A percentile compares a stretch with the other conserved stretches of the same genome.
These are phyloP conservation scores for Arxiozyma telluris DNA, from an alignment of 1,139 yeast species.

Conservation along the genomic window DNA sequence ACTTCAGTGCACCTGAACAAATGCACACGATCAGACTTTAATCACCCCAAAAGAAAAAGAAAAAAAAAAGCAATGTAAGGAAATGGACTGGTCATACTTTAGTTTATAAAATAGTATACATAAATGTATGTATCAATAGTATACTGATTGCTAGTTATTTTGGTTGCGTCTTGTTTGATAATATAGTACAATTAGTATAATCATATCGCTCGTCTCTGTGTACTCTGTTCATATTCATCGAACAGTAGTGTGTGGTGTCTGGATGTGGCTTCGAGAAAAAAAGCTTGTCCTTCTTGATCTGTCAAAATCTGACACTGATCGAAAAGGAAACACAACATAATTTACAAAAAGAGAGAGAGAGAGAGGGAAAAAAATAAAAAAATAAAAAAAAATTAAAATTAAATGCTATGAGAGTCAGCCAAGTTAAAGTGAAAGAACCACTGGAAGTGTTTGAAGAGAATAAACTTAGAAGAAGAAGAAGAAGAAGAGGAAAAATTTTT, in stretches of 20 bases:
- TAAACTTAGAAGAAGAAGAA: too few species aligned
- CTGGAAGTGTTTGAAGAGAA: neutral
- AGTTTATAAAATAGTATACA: too few species aligned
- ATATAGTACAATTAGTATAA: too few species aligned
- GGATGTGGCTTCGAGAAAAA: neutral
- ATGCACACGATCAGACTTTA: constrained; percentile 1
- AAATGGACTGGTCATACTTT: neutral
- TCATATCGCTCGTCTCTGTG: too few species aligned
- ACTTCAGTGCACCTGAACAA: constrained; percentile 41
- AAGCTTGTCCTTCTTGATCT: neutral
- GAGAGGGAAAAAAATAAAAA: too few species aligned
- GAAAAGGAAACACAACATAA: neutral
- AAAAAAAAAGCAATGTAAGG: neutral
- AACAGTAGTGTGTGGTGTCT: neutral
- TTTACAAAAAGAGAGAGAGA: too few species aligned
- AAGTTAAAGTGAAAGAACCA: neutral
- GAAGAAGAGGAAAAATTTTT: too few species aligned
- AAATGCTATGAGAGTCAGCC: neutral
- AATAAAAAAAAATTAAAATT: too few species aligned
- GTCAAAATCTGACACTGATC: neutral
- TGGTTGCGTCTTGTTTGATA: neutral
- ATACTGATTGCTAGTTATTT: neutral
- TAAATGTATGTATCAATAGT: neutral
- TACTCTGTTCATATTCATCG: too few species aligned
- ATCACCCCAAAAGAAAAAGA: neutral